Base-by-base conservation (phyloP, 2,329 filamentous ascomycete species). In the Colletotrichum sp. region DNA sequence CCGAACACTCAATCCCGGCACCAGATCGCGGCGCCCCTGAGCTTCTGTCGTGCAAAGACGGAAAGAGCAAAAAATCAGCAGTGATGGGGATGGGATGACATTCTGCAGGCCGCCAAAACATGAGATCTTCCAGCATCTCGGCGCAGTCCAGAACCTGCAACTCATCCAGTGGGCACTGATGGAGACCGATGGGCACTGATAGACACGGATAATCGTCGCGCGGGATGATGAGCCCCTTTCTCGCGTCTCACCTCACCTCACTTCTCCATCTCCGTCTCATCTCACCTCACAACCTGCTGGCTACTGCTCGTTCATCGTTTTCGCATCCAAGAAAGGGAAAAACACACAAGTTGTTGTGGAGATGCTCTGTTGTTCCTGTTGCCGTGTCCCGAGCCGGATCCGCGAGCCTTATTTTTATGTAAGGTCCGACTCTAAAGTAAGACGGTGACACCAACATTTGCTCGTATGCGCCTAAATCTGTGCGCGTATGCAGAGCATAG, bases 1-100 rank as follows among this genome's bases (percentile, higher is more conserved):
- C 55, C 52, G 26, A 52, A 52, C 43, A 52, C 43, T 21, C n/a
- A 21, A 48, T 68, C 66, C 70, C 56, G 34, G 38, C 60, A 52
- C 30, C 43, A 60, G 30, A 76, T 73, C 66, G 62, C 60, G 38
- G 73, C 67, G 38, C 66, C 73, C 73, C 73, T 75, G 68, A 71
- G 60, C 55, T 32, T 66, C 36, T n/a, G 32, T 28, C 21, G 36
- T 48, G 24, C 4, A 64, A 38, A n/a, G 28, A 61, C 18, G 28
- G 18, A 61, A 61, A 13, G n/a, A 24, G 58, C 30, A 43, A 64
- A 43, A 43, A 64, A 64, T 43, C 21, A 64, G 34, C 34, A 38
- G 26, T 28, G n/a, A 52, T 52, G 43, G 43, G 43, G n/a, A 52
- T 66, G 36, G 62, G 10, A 66, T 66, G 62, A 32, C 18, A 66